Conservation (phyloP, 1,139 yeast species). For the Lodderomyces beijingensis region DNA sequence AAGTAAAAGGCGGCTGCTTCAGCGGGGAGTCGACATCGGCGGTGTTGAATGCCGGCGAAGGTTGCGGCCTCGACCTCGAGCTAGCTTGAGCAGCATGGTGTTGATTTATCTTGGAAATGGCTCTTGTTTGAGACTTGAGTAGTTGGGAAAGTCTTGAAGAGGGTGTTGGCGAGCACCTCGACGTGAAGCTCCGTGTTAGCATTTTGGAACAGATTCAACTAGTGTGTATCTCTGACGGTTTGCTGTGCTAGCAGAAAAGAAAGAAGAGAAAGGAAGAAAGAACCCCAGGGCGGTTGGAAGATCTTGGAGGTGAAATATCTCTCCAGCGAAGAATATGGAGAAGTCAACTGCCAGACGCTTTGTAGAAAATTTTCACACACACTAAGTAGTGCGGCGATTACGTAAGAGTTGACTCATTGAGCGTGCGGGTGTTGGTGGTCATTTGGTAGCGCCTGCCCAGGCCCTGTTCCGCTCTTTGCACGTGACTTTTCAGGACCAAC, state of each 20-base stretch:
- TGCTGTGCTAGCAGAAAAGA: not conserved
- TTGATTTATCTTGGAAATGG: conserved; percentile 29
- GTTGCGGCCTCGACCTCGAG: conserved; percentile 29
- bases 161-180: conserved; percentile 7
- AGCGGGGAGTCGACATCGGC: conserved; percentile 13
- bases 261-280: not conserved
- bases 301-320: too few species aligned
- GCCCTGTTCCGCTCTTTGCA: too few species aligned
- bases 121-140: conserved; percentile 17
- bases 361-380: too few species aligned
- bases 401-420: too few species aligned
- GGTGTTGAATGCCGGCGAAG: conserved; percentile 38
- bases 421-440: too few species aligned
- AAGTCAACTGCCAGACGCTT: too few species aligned
- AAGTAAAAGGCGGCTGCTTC: conserved; percentile 6
- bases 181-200: conserved; percentile 12
- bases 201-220: conserved; percentile 3
- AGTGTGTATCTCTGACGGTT: not conserved
- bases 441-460: too few species aligned
- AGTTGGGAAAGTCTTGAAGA: conserved; percentile 7
- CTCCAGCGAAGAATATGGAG: too few species aligned
- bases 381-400: too few species aligned
- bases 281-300: not conserved
- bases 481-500: not conserved
- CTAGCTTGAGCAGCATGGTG: conserved; percentile 34